Conservation (phyloP, 2,329 filamentous ascomycete genomes). For the Huntiella savannae region DNA sequence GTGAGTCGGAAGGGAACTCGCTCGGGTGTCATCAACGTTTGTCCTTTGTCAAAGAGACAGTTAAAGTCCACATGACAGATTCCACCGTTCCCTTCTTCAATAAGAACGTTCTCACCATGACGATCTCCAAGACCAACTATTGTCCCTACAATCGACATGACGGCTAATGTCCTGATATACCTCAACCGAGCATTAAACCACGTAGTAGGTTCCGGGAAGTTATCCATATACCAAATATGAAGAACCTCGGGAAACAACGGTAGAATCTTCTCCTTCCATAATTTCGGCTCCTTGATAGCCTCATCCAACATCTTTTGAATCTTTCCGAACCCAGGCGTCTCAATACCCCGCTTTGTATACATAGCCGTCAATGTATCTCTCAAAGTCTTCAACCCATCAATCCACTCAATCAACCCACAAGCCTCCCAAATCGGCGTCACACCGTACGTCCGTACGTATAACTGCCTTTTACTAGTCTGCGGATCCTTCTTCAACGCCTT, state of each 20-base stretch:
- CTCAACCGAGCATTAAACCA: conserved; percentile 82
- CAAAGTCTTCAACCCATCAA: conserved; percentile 84
- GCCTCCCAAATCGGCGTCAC: conserved; percentile 95
- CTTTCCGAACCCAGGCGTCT: conserved; percentile 43
- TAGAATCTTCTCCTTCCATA: conserved; percentile 51
- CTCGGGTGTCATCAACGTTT: conserved; percentile 89
- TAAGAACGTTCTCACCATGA: conserved; percentile 89
- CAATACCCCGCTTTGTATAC: conserved; percentile 56
- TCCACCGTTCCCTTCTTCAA: conserved; percentile 84
- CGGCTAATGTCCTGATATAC: conserved; percentile 85
- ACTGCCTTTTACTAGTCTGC: conserved; percentile 70
- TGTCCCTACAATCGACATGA: conserved; percentile 99
- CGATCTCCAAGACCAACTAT: conserved; percentile 85
- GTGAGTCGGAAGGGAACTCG: conserved; percentile 89
- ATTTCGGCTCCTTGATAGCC: conserved; percentile 38
- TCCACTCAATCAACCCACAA: conserved; percentile 96
- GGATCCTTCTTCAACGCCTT: conserved; percentile 79
- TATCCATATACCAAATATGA: conserved; percentile 86
- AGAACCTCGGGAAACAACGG: conserved; percentile 63
- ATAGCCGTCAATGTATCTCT: conserved; percentile 72
- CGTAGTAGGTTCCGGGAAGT: conserved; percentile 76
- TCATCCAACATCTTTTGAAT: conserved; percentile 29
- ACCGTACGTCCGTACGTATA: conserved; percentile 93
- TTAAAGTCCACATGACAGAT: conserved; percentile 99
- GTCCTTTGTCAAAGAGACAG: conserved; percentile 94